Base-by-base conservation (phyloP, 202 grass and related monocot genomes). In the Brachypodium distachyon region DNA sequence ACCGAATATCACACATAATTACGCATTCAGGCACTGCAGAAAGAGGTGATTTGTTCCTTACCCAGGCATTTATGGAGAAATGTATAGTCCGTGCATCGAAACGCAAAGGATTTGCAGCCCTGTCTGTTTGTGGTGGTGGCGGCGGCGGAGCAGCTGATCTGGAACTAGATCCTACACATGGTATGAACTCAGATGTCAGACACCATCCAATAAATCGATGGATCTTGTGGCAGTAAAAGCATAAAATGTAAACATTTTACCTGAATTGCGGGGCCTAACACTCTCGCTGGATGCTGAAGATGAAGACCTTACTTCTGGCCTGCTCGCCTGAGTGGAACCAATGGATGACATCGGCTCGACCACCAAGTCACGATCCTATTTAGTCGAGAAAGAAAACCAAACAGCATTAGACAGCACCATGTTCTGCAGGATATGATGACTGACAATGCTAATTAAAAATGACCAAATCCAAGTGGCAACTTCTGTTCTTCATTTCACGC, bases 11-110 rank as follows among this genome's bases (percentile, higher is more conserved):
- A 12, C 18, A 29, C 29, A n/a, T n/a, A 72, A 46, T 38, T 46
- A 41, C 11, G 5, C 33, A 50, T 12, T 60, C 26, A 38, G 28
- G 80, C 22, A 46, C 3, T 46, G 49, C 67, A 81, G 27, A 27
- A 61, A 69, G 72, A 50, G 23, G 3, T 48, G 36, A 9, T 9
- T 6, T 76, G 52, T 32, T 70, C 14, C 66, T 80, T 92, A 97
- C 94, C 94, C 91, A 97, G 33, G 91, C 94, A 80, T 94, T 91
- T 37, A 93, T 63, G 59, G 89, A 87, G 84, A 97, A 94, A 84
- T 94, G 91, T 79, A 94, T 85, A 84, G 91, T 86, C 47, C 72
- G 68, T 31, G 67, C 67, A 83, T 97, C 90, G 7, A 94, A 77
- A 52, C 84, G 71, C 64, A 91, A 86, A 21, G 91, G 81, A 46